phyloP scores from a whole-genome alignment of 2,329 filamentous ascomycete genomes.

The Penicillium sp. region DNA sequence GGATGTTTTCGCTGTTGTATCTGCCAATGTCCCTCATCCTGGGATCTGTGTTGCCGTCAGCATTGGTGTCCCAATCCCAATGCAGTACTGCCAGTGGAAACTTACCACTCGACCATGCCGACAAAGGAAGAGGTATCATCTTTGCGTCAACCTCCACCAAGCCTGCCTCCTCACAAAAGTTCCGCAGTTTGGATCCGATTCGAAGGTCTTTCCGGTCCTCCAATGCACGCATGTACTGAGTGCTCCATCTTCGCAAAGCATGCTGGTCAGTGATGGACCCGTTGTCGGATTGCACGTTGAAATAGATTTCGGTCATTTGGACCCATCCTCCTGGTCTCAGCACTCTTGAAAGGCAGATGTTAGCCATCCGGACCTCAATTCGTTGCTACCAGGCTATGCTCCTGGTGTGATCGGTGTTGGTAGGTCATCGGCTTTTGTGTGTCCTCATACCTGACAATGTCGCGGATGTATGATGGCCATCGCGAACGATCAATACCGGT shows the following conservation, averaged over 20 bases:
- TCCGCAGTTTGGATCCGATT: constrained; percentile 61
- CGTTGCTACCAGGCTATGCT: background rate
- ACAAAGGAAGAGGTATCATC: constrained; percentile 68
- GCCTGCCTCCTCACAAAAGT: constrained; percentile 61
- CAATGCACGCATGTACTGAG: constrained; percentile 62
- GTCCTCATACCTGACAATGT: constrained; percentile 61
- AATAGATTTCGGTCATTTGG: constrained; percentile 86
- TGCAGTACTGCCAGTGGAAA: background rate
- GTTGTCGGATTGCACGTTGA: constrained; percentile 82
- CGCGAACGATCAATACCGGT: constrained; percentile 68
- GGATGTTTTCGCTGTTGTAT: constrained; percentile 40
- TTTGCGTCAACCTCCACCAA: constrained; percentile 68
- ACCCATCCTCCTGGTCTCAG: constrained; percentile 79
- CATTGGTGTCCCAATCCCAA: background rate
- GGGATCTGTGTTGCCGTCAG: constrained; percentile 39
- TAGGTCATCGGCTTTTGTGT: background rate
- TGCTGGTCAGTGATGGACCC: constrained; percentile 70
- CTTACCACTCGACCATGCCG: constrained; percentile 68
- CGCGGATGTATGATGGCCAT: constrained; percentile 75
- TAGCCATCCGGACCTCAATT: constrained; percentile 10
- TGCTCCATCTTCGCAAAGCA: constrained; percentile 67
- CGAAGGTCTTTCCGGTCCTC: constrained; percentile 67
- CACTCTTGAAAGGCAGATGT: constrained; percentile 27
- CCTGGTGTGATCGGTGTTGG: background rate
- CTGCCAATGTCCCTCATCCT: constrained; percentile 46